Evolutionary conservation across 2,329 filamentous ascomycete genomes (phyloP).

Genomic region (Diaporthe eres): DNA sequence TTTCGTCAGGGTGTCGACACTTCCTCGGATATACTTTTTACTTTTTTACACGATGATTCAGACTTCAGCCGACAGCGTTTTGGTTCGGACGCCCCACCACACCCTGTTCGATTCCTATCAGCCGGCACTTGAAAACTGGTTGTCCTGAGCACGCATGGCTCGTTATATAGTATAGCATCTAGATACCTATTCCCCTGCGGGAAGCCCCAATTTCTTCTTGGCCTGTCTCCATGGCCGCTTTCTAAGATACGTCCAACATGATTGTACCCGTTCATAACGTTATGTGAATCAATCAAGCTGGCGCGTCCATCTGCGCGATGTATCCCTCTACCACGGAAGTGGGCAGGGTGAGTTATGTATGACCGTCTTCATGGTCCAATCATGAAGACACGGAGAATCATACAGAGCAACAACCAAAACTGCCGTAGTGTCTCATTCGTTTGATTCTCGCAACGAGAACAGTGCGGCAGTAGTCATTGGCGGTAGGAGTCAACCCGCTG

Average conservation of each 20-base stretch:
- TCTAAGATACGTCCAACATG: neutral
- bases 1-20: neutral
- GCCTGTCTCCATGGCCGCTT: conserved; percentile 8
- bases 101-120: conserved; percentile 14
- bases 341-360: neutral
- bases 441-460: neutral
- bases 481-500: neutral
- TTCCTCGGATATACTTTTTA: conserved; percentile 20
- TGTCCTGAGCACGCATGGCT: conserved; percentile 30
- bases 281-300: neutral
- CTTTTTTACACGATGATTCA: conserved; percentile 13
- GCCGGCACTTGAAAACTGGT: conserved; percentile 29
- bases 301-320: neutral
- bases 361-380: neutral
- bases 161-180: conserved; percentile 38
- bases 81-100: conserved; percentile 18
- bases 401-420: neutral
- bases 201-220: conserved; percentile 35
- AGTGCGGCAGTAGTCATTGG: neutral
- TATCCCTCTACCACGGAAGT: neutral
- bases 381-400: neutral
- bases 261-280: neutral
- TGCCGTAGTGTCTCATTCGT: neutral
- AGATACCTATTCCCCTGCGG: conserved; percentile 42
- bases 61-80: conserved; percentile 23